These are phyloP conservation scores for Alternaria postmessia DNA, from an alignment of 2,329 filamentous ascomycete species.

Conservation along the genomic window DNA sequence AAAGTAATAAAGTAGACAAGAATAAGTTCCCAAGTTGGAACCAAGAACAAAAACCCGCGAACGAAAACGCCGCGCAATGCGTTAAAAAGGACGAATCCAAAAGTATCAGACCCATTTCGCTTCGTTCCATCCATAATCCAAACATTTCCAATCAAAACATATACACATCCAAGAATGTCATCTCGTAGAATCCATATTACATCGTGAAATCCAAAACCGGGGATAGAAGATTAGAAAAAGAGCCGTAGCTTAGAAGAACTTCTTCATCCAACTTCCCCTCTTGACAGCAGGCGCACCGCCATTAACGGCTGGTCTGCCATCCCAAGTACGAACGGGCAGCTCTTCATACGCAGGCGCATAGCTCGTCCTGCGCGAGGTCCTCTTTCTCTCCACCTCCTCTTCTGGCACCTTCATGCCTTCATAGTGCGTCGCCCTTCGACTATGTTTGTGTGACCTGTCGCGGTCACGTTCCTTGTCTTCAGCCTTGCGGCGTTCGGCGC, in stretches of 20 bases:
- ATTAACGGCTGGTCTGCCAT: conserved; percentile 50
- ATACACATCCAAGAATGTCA: conserved; percentile 1
- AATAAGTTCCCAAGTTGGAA: neutral
- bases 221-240: neutral
- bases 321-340: conserved; percentile 49
- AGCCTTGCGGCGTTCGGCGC: conserved; percentile 38
- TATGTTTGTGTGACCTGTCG: conserved; percentile 38
- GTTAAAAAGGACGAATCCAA: neutral
- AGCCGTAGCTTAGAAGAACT: conserved; percentile 44
- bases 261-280: conserved; percentile 58
- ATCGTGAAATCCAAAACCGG: neutral
- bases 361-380: conserved; percentile 40
- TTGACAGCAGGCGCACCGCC: conserved; percentile 42
- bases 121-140: neutral
- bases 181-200: neutral
- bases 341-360: conserved; percentile 45
- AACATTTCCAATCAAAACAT: neutral
- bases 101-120: neutral
- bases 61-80: conserved; percentile 4
- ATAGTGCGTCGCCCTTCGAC: conserved; percentile 37
- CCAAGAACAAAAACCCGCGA: neutral
- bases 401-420: conserved; percentile 32
- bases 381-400: conserved; percentile 34
- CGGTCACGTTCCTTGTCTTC: conserved; percentile 39
- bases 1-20: conserved; percentile 1